Evolutionary conservation across 495 filamentous ascomycete species (phyloP).

Genomic region (Rostrohypoxylon terebratum): DNA sequence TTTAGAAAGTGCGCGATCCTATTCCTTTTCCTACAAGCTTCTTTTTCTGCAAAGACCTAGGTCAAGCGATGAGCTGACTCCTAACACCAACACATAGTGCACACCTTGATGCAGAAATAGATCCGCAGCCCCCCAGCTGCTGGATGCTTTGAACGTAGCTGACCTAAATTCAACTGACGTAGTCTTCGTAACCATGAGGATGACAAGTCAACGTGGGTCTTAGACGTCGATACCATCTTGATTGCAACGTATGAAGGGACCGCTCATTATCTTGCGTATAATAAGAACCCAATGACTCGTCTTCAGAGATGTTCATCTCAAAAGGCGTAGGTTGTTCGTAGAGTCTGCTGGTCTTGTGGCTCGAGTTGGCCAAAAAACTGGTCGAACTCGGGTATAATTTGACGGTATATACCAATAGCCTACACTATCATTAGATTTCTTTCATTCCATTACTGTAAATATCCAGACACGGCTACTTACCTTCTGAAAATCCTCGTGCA

Average conservation of each 20-base stretch:
- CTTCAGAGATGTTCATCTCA: slow-evolving; percentile 17
- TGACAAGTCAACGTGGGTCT: slow-evolving; percentile 16
- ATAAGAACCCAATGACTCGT: neutral
- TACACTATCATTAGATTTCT: slow-evolving; percentile 49
- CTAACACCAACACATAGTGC: slow-evolving; percentile 22
- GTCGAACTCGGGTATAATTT: slow-evolving; percentile 86
- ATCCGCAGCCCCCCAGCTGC: slow-evolving; percentile 18
- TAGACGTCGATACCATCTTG: slow-evolving; percentile 12
- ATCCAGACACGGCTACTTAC: slow-evolving; percentile 32
- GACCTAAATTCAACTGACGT: slow-evolving; percentile 8
- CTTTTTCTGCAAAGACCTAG: slow-evolving; percentile 17
- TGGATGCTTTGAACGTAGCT: slow-evolving; percentile 12
- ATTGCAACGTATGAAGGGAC: neutral
- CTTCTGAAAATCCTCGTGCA: slow-evolving; percentile 62
- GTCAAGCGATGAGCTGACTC: slow-evolving; percentile 14
- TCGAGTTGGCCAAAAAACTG: slow-evolving; percentile 79
- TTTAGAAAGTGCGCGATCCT: neutral
- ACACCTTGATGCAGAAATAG: slow-evolving; percentile 24
- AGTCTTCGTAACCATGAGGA: slow-evolving; percentile 16
- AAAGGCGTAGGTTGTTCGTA: slow-evolving; percentile 49
- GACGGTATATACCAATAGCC: slow-evolving; percentile 85
- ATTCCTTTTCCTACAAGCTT: slow-evolving; percentile 23
- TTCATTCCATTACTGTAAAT: slow-evolving; percentile 5
- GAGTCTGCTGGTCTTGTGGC: slow-evolving; percentile 68
- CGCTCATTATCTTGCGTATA: slow-evolving; percentile 7